Evolutionary conservation across 2,329 filamentous ascomycete species (phyloP), one percentile per base, ranked within the genome.

Genomic region (Sclerotinia subarctica): DNA sequence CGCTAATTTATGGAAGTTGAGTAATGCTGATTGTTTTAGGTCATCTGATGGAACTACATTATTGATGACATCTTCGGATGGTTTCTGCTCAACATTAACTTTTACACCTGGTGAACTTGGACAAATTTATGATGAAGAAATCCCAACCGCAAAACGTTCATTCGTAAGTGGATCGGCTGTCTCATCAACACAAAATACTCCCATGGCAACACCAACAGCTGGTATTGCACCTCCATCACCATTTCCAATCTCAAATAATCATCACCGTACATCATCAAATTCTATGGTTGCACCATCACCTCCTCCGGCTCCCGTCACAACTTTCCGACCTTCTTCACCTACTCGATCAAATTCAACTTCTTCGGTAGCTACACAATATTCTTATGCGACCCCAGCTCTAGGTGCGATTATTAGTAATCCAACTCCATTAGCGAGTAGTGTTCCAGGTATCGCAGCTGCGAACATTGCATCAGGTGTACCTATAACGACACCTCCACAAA

Each of bases 11-110:
- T 42, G 17, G 24, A 26, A 24, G 44, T 51, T 19, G 54, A 46
- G 17, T 15, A 0, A 42, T 44, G 59, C 71, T 74, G 69, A 66
- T 49, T 38, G 51, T 5, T 52, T 42, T 70, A 91, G 90, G 90
- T 91, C 91, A 1, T 88, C 84, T 71, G 91, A 94, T 78, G 91
- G 91, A 17, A 83, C 87, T 53, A 93, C 90, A 1, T 82, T 99
- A 29, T 84, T 99, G 62, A 96, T 99, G 81, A 95, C 93, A n/a
- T 99, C 95, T 0, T 97, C 95, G 0, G 95, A 99, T 78, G 95
- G 95, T 0, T 99, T 98, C 81, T 99, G 95, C 78, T 99, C 95
- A 0, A 90, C 92, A 0, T 82, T 99, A 7, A 91, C 93, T 0
- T 99, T 99, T 76, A 80, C 86, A 1, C 82, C 90, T 2, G 92